These are phyloP conservation scores for Rugonectria rugulosa DNA, from an alignment of 2,329 filamentous ascomycete species.

Conservation along the genomic window DNA sequence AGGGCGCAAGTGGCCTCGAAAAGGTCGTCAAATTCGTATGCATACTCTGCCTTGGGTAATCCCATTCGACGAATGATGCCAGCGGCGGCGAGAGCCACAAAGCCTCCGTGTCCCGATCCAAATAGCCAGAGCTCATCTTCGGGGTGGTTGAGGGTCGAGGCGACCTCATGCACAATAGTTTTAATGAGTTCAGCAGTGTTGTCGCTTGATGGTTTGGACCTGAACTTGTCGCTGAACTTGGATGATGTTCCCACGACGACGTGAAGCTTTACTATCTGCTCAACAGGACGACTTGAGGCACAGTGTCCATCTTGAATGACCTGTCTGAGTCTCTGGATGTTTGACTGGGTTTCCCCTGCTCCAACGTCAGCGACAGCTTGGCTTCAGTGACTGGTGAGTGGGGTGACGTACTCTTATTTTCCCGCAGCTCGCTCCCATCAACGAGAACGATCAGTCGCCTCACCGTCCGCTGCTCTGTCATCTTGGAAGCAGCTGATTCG, in stretches of 20 bases:
- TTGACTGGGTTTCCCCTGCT: conserved; percentile 32
- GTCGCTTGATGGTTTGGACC: conserved; percentile 19
- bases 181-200: conserved; percentile 29
- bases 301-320: conserved; percentile 26
- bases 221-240: conserved; percentile 28
- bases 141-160: conserved; percentile 19
- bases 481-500: too few species aligned
- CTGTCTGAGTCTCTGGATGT: conserved; percentile 28
- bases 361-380: conserved; percentile 9
- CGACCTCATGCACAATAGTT: conserved; percentile 30
- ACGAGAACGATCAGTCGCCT: conserved; percentile 33
- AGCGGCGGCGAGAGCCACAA: conserved; percentile 32
- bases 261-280: conserved; percentile 32
- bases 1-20: conserved; percentile 26
- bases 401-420: conserved; percentile 18
- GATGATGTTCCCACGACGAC: conserved; percentile 7
- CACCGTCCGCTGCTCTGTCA: conserved; percentile 25
- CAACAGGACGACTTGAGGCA: conserved; percentile 4
- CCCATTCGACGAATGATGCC: conserved; percentile 33
- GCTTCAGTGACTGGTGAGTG: not conserved
- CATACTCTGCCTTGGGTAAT: conserved; percentile 7
- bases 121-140: conserved; percentile 37
- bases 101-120: conserved; percentile 35
- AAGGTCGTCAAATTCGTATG: conserved; percentile 27
- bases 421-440: conserved; percentile 27